Evolutionary conservation across 768 basidiomycete genomes (phyloP), one percentile per base, ranked within the genome.

Genomic region (Ephemerocybe angulata): DNA sequence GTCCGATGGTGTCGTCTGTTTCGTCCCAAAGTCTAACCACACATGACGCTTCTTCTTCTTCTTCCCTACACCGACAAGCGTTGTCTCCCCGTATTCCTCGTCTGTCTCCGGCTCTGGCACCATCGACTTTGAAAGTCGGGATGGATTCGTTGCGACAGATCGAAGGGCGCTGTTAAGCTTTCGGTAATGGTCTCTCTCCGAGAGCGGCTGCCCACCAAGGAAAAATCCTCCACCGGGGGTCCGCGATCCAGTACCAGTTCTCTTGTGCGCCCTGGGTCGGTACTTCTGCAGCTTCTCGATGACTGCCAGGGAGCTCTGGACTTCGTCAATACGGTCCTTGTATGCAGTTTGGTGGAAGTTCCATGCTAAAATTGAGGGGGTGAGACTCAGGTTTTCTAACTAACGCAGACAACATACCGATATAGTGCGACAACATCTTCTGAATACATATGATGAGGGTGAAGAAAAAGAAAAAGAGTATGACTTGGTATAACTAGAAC

Each of bases 381-480:
- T 35, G n/a, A 19, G n/a, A 4, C 27, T 55, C 30, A 6, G 28
- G 42, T 33, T 37, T n/a, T 12, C 24, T 12, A 21, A 27, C 27
- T 29, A 35, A 22, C 47, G 25, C 11, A 2, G 27, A 19, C 31
- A 22, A 54, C 72, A 10, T 31, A 76, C 75, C 75, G 30, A 90
- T 81, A 30, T 80, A 75, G 62, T 90, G 88, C 1, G 85, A 84
- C 19, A 89, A 67, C 78, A 91, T 85, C 59, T 79, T 75, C 65
- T 88, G 87, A 8, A 70, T 67, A 54, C 81, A 85, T 58, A 82
- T 67, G 12, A 90, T 76, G 13, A 92, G 72, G 2, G 77, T 74
- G n/a, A 87, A 68, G 71, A 91, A 91, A 72, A 91, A 91, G 30
- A 88, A 60, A 64, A 91, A 89, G 60, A 86, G 77, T 19, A 92